Base-by-base conservation (phyloP, 805 yeast genomes). In the Debaryomyces maramus region DNA sequence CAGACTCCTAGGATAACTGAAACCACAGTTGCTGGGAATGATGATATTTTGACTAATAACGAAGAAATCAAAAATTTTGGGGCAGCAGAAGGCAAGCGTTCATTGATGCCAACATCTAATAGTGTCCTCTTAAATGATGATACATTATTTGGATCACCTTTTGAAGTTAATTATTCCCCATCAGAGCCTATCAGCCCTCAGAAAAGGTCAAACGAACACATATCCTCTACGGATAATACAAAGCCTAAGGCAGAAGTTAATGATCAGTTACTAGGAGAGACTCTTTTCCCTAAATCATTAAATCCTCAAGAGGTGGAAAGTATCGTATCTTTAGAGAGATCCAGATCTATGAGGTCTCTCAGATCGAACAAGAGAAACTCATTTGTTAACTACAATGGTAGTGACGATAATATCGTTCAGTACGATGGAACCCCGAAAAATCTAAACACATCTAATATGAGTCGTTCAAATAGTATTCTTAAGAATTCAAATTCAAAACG, bases 261-360 rank as follows among this genome's bases (percentile, higher is more conserved):
- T 16, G 61, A 55, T 23, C 63, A 55, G 30, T 46, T 67, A 8
- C 48, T 64, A 6, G 75, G 75, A 3, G 75, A 84, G 40, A 78
- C 81, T 0, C 58, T 85, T 18, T 86, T 86, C 57, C 95, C 95
- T 0, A 85, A 81, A 54, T 75, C 80, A 2, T 64, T 86, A 22
- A 82, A 74, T 41, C 69, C 77, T 0, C 78, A 75, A 38, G 95
- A 86, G 53, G 85, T 86, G 8, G 86, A 83, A 47, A 81, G 86
- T 33, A 86, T 86, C 41, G 83, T 83, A 2, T 75, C 84, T 6
- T 55, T 86, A 32, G 95, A 86, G 57, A 71, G 90, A 44, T 77
- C 85, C 6, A 55, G 80, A 36, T 75, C 81, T 4, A 67, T 76
- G 66, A 73, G 77, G 53, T 81, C 88, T 0, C 57, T 73, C n/a